A percentile compares a stretch with the other conserved stretches of the same genome.
These are phyloP conservation scores for Dipteronia dyeriana DNA, from an alignment of 345 rosid species.

Conservation along the genomic window DNA sequence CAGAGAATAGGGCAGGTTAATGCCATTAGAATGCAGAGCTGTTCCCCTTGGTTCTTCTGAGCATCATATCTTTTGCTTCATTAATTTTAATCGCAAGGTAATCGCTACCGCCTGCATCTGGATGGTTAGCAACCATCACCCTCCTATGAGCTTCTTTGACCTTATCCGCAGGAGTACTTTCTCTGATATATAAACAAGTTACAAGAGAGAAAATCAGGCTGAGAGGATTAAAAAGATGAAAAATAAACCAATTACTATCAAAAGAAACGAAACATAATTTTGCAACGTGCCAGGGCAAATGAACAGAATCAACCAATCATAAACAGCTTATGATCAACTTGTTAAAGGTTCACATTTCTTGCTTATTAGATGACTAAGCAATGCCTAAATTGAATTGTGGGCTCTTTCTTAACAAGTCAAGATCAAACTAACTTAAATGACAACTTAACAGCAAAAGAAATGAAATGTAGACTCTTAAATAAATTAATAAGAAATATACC, in stretches of 20 bases:
- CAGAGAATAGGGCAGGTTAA: background rate
- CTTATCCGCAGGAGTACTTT: slow-evolving; percentile 54
- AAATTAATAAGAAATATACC: background rate
- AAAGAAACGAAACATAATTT: too few relatives aligned
- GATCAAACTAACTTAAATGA: slow-evolving; percentile 3
- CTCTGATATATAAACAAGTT: slow-evolving; percentile 39
- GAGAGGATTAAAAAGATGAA: too few relatives aligned
- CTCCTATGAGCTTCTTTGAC: slow-evolving; percentile 65
- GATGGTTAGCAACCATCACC: slow-evolving; percentile 70
- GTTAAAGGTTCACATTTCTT: too few relatives aligned
- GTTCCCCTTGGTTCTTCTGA: slow-evolving; percentile 35
- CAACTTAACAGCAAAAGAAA: background rate
- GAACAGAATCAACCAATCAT: too few relatives aligned
- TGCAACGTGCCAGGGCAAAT: too few relatives aligned
- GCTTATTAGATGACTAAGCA: background rate
- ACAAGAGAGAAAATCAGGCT: too few relatives aligned
- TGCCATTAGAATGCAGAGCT: slow-evolving; percentile 42
- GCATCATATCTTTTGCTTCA: slow-evolving; percentile 51
- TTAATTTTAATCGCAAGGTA: slow-evolving; percentile 57
- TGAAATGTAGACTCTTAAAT: background rate
- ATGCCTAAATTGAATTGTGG: background rate
- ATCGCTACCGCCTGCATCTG: slow-evolving; percentile 55
- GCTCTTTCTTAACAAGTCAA: background rate
- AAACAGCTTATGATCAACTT: too few relatives aligned
- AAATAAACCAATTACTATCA: too few relatives aligned